phyloP scores from a whole-genome alignment of 208 protist species.

The Spongospora subterranea region DNA sequence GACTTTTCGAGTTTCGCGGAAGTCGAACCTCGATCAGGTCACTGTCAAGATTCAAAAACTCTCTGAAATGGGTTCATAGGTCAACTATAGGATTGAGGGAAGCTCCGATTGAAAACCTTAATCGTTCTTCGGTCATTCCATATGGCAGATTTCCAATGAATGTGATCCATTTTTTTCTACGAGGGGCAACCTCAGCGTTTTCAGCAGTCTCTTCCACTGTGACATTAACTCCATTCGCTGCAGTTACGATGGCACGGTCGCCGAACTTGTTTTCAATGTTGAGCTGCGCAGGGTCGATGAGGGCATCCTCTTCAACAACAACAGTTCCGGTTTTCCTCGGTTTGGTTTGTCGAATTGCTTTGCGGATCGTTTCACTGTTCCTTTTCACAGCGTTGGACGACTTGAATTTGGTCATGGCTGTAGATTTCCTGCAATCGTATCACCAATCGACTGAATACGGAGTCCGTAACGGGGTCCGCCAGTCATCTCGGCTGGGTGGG shows the following conservation, averaged over 20 bases:
- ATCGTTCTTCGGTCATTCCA: constrained; percentile 35
- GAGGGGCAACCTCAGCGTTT: not conserved
- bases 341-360: not conserved
- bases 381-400: no score
- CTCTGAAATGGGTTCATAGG: not conserved
- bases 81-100: not conserved
- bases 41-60: constrained; percentile 7
- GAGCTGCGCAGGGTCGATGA: not conserved
- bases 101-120: not conserved
- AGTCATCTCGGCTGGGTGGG: no score
- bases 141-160: constrained; percentile 50
- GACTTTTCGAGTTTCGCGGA: constrained; percentile 10
- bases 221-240: not conserved
- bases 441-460: no score
- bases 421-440: no score
- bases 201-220: not conserved
- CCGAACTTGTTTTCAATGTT: not conserved
- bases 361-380: no score
- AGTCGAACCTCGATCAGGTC: constrained; percentile 22
- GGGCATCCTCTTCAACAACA: not conserved
- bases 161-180: not conserved
- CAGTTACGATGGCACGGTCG: not conserved
- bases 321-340: not conserved
- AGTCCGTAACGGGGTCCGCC: no score
- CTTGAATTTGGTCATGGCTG: no score